Percentiles rank a stretch among this genome's conserved stretches.
Conservation (phyloP, 306 rosid genomes). For the Vachellia pachyceras region DNA sequence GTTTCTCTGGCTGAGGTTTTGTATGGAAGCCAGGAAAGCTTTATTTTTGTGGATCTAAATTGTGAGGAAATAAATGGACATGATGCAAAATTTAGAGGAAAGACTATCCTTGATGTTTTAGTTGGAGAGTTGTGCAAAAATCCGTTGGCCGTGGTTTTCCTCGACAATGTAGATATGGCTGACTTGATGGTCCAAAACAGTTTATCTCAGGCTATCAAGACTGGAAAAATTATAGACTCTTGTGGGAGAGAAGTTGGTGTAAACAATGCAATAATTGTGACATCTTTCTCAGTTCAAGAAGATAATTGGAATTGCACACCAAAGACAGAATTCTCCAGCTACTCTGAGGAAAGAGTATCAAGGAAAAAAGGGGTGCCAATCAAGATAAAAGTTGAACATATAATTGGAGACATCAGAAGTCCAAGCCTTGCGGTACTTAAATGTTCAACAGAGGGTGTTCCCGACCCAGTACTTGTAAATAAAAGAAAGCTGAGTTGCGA, state of each 20-base stretch:
- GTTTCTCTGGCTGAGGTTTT: conserved; percentile 73
- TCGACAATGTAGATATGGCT: conserved; percentile 83
- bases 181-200: conserved; percentile 64
- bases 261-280: conserved; percentile 64
- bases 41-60: conserved; percentile 64
- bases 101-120: conserved; percentile 74
- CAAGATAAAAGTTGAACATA: conserved; percentile 59
- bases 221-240: conserved; percentile 78
- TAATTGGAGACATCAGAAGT: conserved; percentile 44
- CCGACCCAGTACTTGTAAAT: conserved; percentile 50
- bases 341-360: conserved; percentile 71
- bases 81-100: conserved; percentile 78
- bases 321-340: conserved; percentile 45
- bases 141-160: conserved; percentile 76
- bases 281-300: conserved; percentile 52
- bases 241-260: conserved; percentile 84
- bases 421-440: conserved; percentile 46
- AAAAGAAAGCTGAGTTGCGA: conserved; percentile 73
- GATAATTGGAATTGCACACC: conserved; percentile 34
- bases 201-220: conserved; percentile 71
- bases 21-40: conserved; percentile 62
- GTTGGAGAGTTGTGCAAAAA: conserved; percentile 74
- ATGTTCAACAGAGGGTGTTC: conserved; percentile 41
- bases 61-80: conserved; percentile 56
- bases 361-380: conserved; percentile 55